Percentiles rank a stretch among this genome's conserved stretches.
Evolutionary conservation across 306 rosid genomes (phyloP).

Genomic region (Gastrolobium bilobum): DNA sequence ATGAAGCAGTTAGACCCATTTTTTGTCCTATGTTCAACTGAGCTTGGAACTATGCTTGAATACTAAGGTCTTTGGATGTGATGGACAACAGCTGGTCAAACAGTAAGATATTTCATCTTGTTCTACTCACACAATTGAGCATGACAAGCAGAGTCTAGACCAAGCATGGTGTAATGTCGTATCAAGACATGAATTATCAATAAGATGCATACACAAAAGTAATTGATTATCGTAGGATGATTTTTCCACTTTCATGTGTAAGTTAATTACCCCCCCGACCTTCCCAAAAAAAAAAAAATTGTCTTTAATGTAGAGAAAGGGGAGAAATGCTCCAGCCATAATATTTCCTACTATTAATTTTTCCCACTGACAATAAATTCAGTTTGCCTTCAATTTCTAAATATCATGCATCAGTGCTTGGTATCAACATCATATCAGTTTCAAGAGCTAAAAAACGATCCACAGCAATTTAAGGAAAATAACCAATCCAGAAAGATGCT

Average conservation of each 20-base stretch:
- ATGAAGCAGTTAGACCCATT: slow-evolving; percentile 22
- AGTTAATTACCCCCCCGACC: slow-evolving; percentile 12
- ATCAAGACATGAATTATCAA: slow-evolving; percentile 44
- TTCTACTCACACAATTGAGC: slow-evolving; percentile 24
- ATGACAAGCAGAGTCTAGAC: slow-evolving; percentile 37
- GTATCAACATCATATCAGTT: slow-evolving; percentile 37
- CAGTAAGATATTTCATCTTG: slow-evolving; percentile 35
- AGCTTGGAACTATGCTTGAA: slow-evolving; percentile 24
- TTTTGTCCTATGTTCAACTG: slow-evolving; percentile 28
- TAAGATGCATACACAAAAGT: slow-evolving; percentile 25
- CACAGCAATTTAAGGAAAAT: slow-evolving; percentile 20
- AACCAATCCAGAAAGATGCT: slow-evolving; percentile 22
- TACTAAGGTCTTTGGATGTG: slow-evolving; percentile 24
- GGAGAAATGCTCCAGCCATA: slow-evolving; percentile 34
- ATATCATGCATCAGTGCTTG: slow-evolving; percentile 31
- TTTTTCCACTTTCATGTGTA: slow-evolving; percentile 17
- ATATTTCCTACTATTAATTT: neutral
- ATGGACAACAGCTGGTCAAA: slow-evolving; percentile 39
- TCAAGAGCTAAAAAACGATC: slow-evolving; percentile 32
- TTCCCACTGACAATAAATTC: slow-evolving; percentile 22
- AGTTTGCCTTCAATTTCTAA: slow-evolving; percentile 36
- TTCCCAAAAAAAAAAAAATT: neutral
- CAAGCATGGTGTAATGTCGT: slow-evolving; percentile 22
- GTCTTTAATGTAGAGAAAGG: neutral
- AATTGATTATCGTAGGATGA: slow-evolving; percentile 34